Percentiles rank a stretch among this genome's conserved stretches.
Conservation (phyloP, 345 rosid species). For the Acer campestre region DNA sequence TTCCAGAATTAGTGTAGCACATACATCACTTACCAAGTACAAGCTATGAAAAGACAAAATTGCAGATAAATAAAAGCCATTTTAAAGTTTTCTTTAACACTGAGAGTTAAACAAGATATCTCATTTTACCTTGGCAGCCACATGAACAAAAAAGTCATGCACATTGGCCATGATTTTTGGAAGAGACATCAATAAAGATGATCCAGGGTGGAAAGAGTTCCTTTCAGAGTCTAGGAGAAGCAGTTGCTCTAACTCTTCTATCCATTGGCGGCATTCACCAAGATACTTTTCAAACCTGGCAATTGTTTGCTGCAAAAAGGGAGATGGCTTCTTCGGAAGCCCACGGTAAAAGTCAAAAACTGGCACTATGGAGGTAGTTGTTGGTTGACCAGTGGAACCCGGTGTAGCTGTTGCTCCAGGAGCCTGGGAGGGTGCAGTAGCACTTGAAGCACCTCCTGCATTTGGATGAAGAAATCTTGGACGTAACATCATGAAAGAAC, state of each 20-base stretch:
- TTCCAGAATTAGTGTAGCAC: background rate
- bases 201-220: conserved; percentile 50
- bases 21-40: background rate
- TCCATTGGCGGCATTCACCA: conserved; percentile 81
- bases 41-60: background rate
- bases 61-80: conserved; percentile 1
- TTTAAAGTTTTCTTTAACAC: background rate
- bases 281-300: conserved; percentile 87
- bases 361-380: conserved; percentile 53
- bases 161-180: conserved; percentile 91
- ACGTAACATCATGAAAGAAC: conserved; percentile 79
- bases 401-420: conserved; percentile 54
- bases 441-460: conserved; percentile 49
- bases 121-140: conserved; percentile 86
- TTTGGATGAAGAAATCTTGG: conserved; percentile 74
- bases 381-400: conserved; percentile 57
- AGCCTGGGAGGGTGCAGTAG: conserved; percentile 61
- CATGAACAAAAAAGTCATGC: conserved; percentile 90
- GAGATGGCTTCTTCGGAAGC: conserved; percentile 88
- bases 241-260: conserved; percentile 91
- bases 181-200: conserved; percentile 76
- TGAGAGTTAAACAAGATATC: background rate
- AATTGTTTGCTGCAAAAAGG: conserved; percentile 77
- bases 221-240: conserved; percentile 71
- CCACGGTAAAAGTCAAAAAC: conserved; percentile 86